Percentiles rank a stretch among this genome's conserved stretches.
phyloP scores from a whole-genome alignment of 805 yeast genomes.

The Yarrowia osloensis region DNA sequence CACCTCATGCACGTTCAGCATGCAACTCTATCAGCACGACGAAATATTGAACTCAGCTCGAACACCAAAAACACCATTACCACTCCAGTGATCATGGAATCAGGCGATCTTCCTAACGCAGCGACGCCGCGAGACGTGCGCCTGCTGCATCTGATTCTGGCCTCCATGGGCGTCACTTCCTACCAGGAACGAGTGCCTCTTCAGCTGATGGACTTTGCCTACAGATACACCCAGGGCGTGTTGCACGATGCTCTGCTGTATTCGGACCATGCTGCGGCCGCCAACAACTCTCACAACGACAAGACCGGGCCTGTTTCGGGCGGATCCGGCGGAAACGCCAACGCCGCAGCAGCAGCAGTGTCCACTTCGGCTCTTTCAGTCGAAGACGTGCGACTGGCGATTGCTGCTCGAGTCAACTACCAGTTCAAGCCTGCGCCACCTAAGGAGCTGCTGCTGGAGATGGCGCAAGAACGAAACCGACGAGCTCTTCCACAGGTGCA shows the following conservation, averaged over 20 bases:
- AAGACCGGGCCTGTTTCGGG: slow-evolving; percentile 30
- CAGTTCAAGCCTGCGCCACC: slow-evolving; percentile 97
- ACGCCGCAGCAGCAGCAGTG: slow-evolving; percentile 21
- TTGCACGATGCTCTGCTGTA: slow-evolving; percentile 87
- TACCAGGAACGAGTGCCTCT: slow-evolving; percentile 96
- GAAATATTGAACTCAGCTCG: no score
- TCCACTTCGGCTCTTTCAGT: slow-evolving; percentile 54
- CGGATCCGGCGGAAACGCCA: slow-evolving; percentile 18
- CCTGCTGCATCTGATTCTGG: slow-evolving; percentile 82
- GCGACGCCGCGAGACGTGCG: slow-evolving; percentile 83
- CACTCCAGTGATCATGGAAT: slow-evolving; percentile 5
- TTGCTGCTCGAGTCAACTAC: slow-evolving; percentile 90
- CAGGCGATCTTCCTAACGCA: slow-evolving; percentile 31
- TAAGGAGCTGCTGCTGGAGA: slow-evolving; percentile 82
- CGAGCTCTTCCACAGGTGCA: slow-evolving; percentile 88
- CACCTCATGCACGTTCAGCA: background rate
- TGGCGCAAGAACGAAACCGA: slow-evolving; percentile 90
- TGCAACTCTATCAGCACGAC: background rate
- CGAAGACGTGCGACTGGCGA: slow-evolving; percentile 89
- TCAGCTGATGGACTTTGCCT: slow-evolving; percentile 96
- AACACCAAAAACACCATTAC: no score
- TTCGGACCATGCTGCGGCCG: slow-evolving; percentile 63
- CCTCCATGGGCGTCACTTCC: slow-evolving; percentile 86
- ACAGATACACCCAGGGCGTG: slow-evolving; percentile 78
- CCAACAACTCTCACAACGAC: slow-evolving; percentile 30